phyloP scores from a whole-genome alignment of 352 stramenopile genomes.

The Blastocystis sp. region DNA sequence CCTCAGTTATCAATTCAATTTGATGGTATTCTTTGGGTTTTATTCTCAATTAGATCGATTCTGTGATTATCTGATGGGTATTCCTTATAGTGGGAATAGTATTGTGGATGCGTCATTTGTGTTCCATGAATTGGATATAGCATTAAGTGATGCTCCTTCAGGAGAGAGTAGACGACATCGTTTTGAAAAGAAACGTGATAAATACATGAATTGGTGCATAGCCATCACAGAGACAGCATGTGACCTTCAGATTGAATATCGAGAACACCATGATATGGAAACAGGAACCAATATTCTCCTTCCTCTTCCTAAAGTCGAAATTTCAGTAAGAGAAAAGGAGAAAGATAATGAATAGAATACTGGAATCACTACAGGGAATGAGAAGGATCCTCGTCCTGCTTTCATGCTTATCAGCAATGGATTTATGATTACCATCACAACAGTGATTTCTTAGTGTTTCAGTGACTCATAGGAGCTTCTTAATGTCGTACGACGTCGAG shows the following conservation, averaged over 20 bases:
- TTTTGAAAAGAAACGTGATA: background rate
- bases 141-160: background rate
- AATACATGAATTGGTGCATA: slow-evolving; percentile 46
- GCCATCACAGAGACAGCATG: background rate
- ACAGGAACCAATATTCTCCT: background rate
- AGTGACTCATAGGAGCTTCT: background rate
- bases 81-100: background rate
- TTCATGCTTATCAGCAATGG: slow-evolving; percentile 38
- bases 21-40: background rate
- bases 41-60: background rate
- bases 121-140: slow-evolving; percentile 8
- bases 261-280: background rate
- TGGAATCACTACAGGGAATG: slow-evolving; percentile 17
- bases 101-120: background rate
- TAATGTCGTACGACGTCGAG: background rate
- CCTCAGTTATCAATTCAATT: background rate
- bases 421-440: background rate
- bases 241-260: background rate
- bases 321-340: background rate
- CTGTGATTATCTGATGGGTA: slow-evolving; percentile 13
- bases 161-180: background rate
- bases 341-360: background rate
- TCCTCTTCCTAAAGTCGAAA: background rate
- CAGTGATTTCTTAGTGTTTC: background rate
- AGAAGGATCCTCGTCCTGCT: slow-evolving; percentile 25